phyloP scores from a whole-genome alignment of 495 filamentous ascomycete genomes.

The Hypoxylon trugodes region DNA sequence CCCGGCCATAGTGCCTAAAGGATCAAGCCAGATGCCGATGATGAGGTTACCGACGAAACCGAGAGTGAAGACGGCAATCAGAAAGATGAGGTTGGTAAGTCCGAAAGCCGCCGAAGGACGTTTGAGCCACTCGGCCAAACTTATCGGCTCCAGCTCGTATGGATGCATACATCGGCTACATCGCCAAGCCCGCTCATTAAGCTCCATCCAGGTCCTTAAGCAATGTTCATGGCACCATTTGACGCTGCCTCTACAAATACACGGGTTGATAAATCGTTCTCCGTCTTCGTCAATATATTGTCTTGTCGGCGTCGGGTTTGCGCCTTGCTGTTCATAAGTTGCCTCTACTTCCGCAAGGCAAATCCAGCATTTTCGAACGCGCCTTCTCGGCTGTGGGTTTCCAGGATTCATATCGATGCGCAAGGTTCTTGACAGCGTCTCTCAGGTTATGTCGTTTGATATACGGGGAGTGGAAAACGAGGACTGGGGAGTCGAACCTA shows the following conservation, averaged over 20 bases:
- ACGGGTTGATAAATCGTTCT: slow-evolving; percentile 88
- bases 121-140: slow-evolving; percentile 76
- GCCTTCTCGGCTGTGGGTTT: slow-evolving; percentile 33
- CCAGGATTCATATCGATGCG: slow-evolving; percentile 1
- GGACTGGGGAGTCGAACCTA: too few relatives aligned
- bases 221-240: slow-evolving; percentile 97
- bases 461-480: too few relatives aligned
- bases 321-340: slow-evolving; percentile 71
- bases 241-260: slow-evolving; percentile 90
- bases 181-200: slow-evolving; percentile 79
- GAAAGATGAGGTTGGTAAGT: slow-evolving; percentile 74
- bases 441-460: not conserved
- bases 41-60: slow-evolving; percentile 95
- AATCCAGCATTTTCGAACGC: slow-evolving; percentile 81
- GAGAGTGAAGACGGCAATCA: slow-evolving; percentile 76
- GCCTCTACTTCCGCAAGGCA: slow-evolving; percentile 87
- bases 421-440: too few relatives aligned
- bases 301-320: slow-evolving; percentile 69
- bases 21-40: slow-evolving; percentile 86
- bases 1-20: slow-evolving; percentile 60
- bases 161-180: slow-evolving; percentile 89
- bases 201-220: slow-evolving; percentile 82
- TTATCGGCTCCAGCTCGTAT: slow-evolving; percentile 82
- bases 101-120: slow-evolving; percentile 69
- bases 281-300: slow-evolving; percentile 78